phyloP scores from a whole-genome alignment of 495 filamentous ascomycete genomes.

The Articulospora tetracladia region DNA sequence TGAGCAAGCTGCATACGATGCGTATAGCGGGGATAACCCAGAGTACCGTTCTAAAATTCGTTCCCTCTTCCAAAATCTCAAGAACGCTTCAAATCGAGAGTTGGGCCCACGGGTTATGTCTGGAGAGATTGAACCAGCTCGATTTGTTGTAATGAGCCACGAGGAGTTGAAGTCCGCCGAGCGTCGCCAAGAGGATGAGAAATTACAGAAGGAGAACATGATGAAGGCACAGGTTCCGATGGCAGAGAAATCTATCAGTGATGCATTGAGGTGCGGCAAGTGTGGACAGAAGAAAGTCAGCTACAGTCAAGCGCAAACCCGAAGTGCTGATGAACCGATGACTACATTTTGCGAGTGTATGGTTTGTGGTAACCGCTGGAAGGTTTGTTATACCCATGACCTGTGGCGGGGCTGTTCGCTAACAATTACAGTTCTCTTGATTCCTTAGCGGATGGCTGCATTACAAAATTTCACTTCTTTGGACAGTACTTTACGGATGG shows the following conservation, averaged over 20 bases:
- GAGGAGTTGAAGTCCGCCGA: slow-evolving; percentile 79
- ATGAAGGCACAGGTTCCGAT: slow-evolving; percentile 90
- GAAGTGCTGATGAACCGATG: slow-evolving; percentile 90
- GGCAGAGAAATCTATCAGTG: slow-evolving; percentile 81
- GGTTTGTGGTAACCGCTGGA: slow-evolving; percentile 73
- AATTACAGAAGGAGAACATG: slow-evolving; percentile 85
- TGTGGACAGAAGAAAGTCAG: slow-evolving; percentile 90
- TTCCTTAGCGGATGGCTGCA: neutral
- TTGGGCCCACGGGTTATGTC: slow-evolving; percentile 71
- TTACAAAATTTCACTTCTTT: slow-evolving; percentile 16
- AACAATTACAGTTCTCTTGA: slow-evolving; percentile 25
- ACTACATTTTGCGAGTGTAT: slow-evolving; percentile 79
- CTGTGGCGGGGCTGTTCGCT: neutral
- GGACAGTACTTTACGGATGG: slow-evolving; percentile 23
- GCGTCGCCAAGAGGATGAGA: slow-evolving; percentile 60
- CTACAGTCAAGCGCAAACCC: slow-evolving; percentile 94
- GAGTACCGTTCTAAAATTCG: slow-evolving; percentile 83
- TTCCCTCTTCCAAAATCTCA: slow-evolving; percentile 87
- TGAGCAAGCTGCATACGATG: slow-evolving; percentile 66
- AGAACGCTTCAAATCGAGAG: slow-evolving; percentile 78
- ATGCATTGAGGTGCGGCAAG: slow-evolving; percentile 79
- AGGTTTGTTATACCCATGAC: slow-evolving; percentile 39
- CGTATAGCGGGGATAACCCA: slow-evolving; percentile 60
- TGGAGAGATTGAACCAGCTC: slow-evolving; percentile 63
- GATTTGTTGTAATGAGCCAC: slow-evolving; percentile 69